phyloP scores from a whole-genome alignment of 805 yeast genomes.

The Yamadazyma takamatsuzukensis region DNA sequence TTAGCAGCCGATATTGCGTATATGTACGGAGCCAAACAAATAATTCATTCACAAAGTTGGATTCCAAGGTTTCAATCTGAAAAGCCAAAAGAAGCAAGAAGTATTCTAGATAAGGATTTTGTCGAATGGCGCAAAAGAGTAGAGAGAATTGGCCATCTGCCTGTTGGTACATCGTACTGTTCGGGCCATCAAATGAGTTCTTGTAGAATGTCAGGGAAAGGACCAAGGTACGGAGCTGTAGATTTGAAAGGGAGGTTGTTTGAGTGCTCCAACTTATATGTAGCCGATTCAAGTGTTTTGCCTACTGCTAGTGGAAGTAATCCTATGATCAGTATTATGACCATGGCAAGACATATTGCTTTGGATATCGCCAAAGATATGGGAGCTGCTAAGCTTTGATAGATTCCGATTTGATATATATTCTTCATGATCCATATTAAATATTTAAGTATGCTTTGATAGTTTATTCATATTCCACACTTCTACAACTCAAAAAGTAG shows the following conservation, averaged over 20 bases:
- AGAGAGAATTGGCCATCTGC: conserved; percentile 22
- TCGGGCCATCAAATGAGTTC: conserved; percentile 54
- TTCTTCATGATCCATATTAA: background rate
- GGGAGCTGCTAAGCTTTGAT: conserved; percentile 21
- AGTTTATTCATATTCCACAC: conserved; percentile 32
- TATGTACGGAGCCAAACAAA: conserved; percentile 46
- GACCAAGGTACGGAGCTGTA: conserved; percentile 42
- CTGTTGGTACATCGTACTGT: conserved; percentile 33
- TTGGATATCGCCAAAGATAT: conserved; percentile 33
- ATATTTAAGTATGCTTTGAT: background rate
- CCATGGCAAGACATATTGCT: conserved; percentile 43
- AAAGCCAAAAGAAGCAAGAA: conserved; percentile 34
- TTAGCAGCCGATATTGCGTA: conserved; percentile 43
- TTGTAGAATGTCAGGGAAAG: conserved; percentile 49
- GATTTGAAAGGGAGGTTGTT: conserved; percentile 42
- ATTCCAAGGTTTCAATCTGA: conserved; percentile 34
- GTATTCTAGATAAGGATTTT: conserved; percentile 41
- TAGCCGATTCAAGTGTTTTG: conserved; percentile 49
- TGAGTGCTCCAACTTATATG: conserved; percentile 46
- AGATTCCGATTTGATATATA: background rate
- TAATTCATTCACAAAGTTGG: conserved; percentile 30
- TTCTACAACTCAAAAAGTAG: conserved; percentile 44
- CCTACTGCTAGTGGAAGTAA: conserved; percentile 54
- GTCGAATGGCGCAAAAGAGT: conserved; percentile 31
- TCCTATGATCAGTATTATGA: conserved; percentile 50